Evolutionary conservation across 257 asterid species (phyloP), one percentile per base, ranked within the genome.

Genomic region (Solanum sparsipilum): DNA sequence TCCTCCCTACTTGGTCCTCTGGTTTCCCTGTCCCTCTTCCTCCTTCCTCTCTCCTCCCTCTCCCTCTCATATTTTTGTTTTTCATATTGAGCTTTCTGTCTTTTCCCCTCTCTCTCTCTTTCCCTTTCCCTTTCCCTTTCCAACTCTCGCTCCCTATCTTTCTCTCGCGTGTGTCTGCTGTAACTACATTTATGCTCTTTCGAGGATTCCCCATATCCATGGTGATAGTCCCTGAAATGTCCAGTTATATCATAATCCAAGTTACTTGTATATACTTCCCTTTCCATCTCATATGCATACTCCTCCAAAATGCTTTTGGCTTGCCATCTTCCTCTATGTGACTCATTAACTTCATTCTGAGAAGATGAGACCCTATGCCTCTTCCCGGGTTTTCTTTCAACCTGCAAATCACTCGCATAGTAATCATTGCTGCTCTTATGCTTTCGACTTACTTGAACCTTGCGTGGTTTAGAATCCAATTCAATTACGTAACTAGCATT

Each of bases 1-100:
- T 91, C 92, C 44, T 67, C 88, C 74, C 91, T 90, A n/a, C 88
- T 90, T 89, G 93, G 92, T 58, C 87, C 90, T 89, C 93, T 92
- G 46, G 89, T 93, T 78, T 39, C 84, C 60, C 90, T 86, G 32
- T 93, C 93, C 87, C 72, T 89, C 89, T 86, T 85, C 88, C 88
- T 90, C 73, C 86, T 89, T 73, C 88, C 92, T 87, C 93, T 91
- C 32, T 74, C 71, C 82, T 91, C 93, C 85, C 76, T 89, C 48
- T 74, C 88, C 78, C 92, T 89, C 31, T 87, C 92, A 86, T 90
- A 86, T 2, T 88, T 92, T 67, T 91, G 88, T 23, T 79, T 90
- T 84, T 88, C 46, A 23, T 89, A 93, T 52, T 90, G 79, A 34
- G 81, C 92, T 78, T 89, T 85, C 20, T 87, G 68, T 84, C 84